Conservation (phyloP, 768 basidiomycete species). For the Arthromyces matolae region DNA sequence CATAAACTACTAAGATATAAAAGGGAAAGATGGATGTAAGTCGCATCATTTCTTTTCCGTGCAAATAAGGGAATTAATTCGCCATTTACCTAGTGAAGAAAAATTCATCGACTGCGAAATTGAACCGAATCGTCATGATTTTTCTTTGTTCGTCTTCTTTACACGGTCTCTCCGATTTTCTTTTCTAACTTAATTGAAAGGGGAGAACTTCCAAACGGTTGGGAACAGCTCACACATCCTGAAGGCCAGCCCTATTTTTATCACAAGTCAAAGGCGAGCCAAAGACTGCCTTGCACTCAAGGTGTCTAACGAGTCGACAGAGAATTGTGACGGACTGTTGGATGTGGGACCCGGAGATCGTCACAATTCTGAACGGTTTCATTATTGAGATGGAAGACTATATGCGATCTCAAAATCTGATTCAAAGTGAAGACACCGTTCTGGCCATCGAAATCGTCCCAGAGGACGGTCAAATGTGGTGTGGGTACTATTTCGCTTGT, state of each 20-base stretch:
- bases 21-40: neutral
- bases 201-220: slow-evolving; percentile 4
- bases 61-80: too few species aligned
- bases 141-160: slow-evolving; percentile 4
- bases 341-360: neutral
- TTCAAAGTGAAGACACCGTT: neutral
- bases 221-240: slow-evolving; percentile 8
- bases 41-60: neutral
- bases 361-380: neutral
- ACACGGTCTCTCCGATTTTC: neutral
- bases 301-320: neutral
- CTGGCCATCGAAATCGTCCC: slow-evolving; percentile 2
- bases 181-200: neutral
- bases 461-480: neutral
- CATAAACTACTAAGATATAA: slow-evolving; percentile 1
- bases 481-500: slow-evolving; percentile 5
- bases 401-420: neutral
- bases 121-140: neutral
- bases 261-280: neutral
- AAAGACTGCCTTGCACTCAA: neutral
- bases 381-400: slow-evolving; percentile 2
- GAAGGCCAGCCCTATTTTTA: slow-evolving; percentile 10
- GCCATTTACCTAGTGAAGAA: neutral
- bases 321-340: slow-evolving; percentile 8
- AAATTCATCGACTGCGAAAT: neutral